Evolutionary conservation across 2,329 filamentous ascomycete species (phyloP).

Genomic region (Penicillium griseofulvum): DNA sequence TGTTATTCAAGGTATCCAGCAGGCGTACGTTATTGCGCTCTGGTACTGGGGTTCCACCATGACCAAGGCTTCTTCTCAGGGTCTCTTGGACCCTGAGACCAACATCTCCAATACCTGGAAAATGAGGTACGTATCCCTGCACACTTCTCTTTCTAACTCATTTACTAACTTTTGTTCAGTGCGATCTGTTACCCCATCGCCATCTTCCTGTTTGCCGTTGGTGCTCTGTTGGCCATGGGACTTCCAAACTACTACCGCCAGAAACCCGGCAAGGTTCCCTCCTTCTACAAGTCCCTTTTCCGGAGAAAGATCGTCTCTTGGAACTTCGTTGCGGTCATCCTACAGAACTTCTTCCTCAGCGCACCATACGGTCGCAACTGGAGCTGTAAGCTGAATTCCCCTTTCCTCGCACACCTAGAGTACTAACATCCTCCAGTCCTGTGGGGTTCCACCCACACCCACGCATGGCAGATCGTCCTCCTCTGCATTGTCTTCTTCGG

Average conservation of each 20-base stretch:
- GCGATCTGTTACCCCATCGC: constrained; percentile 61
- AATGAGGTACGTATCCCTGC: constrained; percentile 32
- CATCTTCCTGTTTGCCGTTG: constrained; percentile 56
- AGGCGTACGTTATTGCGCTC: constrained; percentile 62
- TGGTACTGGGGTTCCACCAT: constrained; percentile 66
- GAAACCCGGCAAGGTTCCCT: constrained; percentile 61
- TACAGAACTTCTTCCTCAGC: constrained; percentile 67
- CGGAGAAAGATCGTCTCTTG: constrained; percentile 64
- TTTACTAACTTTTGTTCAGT: background rate
- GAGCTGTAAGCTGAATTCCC: constrained; percentile 40
- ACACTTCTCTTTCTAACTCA: background rate
- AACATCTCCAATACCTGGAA: constrained; percentile 44
- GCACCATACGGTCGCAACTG: constrained; percentile 67
- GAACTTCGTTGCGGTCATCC: constrained; percentile 63
- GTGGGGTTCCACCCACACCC: constrained; percentile 57
- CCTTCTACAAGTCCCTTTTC: constrained; percentile 62
- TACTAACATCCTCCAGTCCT: constrained; percentile 39
- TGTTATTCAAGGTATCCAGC: constrained; percentile 64
- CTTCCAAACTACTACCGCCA: constrained; percentile 67
- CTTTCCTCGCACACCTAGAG: background rate
- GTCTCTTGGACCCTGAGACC: constrained; percentile 37
- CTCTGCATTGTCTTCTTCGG: constrained; percentile 52
- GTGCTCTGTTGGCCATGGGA: constrained; percentile 55
- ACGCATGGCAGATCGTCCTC: constrained; percentile 56
- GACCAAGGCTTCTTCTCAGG: constrained; percentile 44